Percentiles rank a stretch among this genome's conserved stretches.
These are phyloP conservation scores for Crotalaria pallida DNA, from an alignment of 306 rosid species.

Conservation along the genomic window DNA sequence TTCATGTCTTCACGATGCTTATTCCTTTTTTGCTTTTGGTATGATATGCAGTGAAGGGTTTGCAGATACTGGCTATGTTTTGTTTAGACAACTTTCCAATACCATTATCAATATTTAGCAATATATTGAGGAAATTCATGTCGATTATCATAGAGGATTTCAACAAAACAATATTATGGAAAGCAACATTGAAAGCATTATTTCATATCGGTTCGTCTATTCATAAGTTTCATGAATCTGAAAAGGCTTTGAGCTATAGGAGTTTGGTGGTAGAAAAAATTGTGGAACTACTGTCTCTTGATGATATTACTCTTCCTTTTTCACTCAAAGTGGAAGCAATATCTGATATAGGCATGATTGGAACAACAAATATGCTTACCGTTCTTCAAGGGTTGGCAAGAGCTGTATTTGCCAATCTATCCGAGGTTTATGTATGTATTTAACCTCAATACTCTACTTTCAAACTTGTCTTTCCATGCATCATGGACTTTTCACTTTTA, in stretches of 20 bases:
- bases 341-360: constrained; percentile 64
- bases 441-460: constrained; percentile 18
- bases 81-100: constrained; percentile 60
- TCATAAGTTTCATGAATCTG: constrained; percentile 46
- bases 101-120: constrained; percentile 43
- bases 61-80: constrained; percentile 73
- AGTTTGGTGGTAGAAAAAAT: constrained; percentile 52
- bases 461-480: constrained; percentile 14
- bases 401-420: constrained; percentile 47
- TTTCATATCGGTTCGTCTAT: constrained; percentile 63
- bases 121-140: constrained; percentile 57
- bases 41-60: constrained; percentile 66
- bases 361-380: constrained; percentile 58
- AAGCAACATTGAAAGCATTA: constrained; percentile 62
- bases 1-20: constrained; percentile 16
- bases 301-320: constrained; percentile 52
- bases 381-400: constrained; percentile 65
- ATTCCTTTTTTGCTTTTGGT: constrained; percentile 22
- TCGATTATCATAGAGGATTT: constrained; percentile 57
- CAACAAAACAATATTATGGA: constrained; percentile 53
- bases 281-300: constrained; percentile 45
- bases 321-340: constrained; percentile 65
- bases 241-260: constrained; percentile 55
- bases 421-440: constrained; percentile 47
- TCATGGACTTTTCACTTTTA: constrained; percentile 18